Conservation (phyloP, 139 green algal genomes). For the Deuterostichococcus epilithicus region DNA sequence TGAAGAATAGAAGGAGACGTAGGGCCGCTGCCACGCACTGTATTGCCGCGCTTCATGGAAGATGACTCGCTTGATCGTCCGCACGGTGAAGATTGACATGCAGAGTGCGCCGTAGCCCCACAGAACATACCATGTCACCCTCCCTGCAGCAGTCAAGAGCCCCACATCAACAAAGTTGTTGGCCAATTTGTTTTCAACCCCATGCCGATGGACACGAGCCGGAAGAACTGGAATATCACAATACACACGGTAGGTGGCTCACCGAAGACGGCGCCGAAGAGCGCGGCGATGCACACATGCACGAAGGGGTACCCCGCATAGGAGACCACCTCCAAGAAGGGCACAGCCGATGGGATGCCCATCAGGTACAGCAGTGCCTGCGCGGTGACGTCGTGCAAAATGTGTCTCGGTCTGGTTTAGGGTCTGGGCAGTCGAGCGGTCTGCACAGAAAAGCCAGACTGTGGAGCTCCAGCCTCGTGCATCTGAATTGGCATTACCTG, state of each 20-base stretch:
- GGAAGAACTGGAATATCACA: neutral
- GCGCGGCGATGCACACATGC: conserved; percentile 36
- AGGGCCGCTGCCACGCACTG: conserved; percentile 23
- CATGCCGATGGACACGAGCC: too few relatives aligned
- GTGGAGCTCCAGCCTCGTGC: neutral
- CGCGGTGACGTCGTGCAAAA: too few relatives aligned
- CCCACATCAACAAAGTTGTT: too few relatives aligned
- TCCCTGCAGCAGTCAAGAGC: conserved; percentile 27
- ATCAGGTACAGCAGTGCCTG: conserved; percentile 56
- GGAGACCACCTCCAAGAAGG: conserved; percentile 76
- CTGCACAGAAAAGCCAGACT: conserved; percentile 5
- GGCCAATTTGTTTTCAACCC: too few relatives aligned
- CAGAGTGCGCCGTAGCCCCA: conserved; percentile 75
- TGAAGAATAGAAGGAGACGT: too few relatives aligned
- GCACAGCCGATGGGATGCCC: conserved; percentile 53
- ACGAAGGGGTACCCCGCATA: conserved; percentile 87
- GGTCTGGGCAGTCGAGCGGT: neutral
- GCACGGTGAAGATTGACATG: conserved; percentile 86
- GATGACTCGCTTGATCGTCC: conserved; percentile 89
- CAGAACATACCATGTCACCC: conserved; percentile 53
- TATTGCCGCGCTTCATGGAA: conserved; percentile 76
- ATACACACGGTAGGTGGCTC: neutral
- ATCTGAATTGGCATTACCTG: too few relatives aligned
- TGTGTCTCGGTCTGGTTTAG: neutral
- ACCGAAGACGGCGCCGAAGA: neutral